These are phyloP conservation scores for Warburgia ugandensis DNA, from an alignment of 164 flowering plant species.

Conservation along the genomic window DNA sequence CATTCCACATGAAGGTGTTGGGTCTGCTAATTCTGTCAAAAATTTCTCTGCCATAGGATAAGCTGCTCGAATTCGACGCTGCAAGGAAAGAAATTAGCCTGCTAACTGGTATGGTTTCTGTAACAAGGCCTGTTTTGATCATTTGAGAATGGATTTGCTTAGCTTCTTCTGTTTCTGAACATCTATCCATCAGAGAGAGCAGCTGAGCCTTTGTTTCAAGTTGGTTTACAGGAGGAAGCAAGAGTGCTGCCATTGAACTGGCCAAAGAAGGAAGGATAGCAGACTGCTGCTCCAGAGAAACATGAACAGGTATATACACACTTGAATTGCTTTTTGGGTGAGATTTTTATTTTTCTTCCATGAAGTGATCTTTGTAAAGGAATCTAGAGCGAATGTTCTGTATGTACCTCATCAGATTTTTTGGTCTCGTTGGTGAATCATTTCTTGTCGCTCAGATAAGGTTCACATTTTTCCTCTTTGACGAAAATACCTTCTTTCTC, in stretches of 20 bases:
- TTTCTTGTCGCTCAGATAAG: not conserved
- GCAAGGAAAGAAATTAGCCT: slow-evolving; percentile 23
- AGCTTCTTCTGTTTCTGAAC: slow-evolving; percentile 36
- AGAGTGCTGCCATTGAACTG: slow-evolving; percentile 21
- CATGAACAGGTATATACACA: not conserved
- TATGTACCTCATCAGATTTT: not conserved
- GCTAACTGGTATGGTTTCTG: slow-evolving; percentile 17
- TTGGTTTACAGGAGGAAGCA: slow-evolving; percentile 18
- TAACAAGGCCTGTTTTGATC: slow-evolving; percentile 29
- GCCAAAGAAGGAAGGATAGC: not conserved
- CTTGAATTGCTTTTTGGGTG: no score
- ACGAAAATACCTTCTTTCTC: not conserved
- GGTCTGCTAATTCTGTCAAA: slow-evolving; percentile 22
- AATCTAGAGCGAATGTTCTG: no score
- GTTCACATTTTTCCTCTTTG: not conserved
- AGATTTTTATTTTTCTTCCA: no score
- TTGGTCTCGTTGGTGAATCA: not conserved
- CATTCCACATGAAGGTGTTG: slow-evolving; percentile 46
- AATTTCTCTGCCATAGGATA: slow-evolving; percentile 26
- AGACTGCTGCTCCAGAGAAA: not conserved
- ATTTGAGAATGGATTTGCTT: slow-evolving; percentile 42
- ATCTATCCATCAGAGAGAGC: slow-evolving; percentile 27
- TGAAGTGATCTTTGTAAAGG: no score
- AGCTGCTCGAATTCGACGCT: slow-evolving; percentile 14
- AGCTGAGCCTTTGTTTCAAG: slow-evolving; percentile 16